These are phyloP conservation scores for Russula dissimulans DNA, from an alignment of 768 basidiomycete species.

Conservation along the genomic window DNA sequence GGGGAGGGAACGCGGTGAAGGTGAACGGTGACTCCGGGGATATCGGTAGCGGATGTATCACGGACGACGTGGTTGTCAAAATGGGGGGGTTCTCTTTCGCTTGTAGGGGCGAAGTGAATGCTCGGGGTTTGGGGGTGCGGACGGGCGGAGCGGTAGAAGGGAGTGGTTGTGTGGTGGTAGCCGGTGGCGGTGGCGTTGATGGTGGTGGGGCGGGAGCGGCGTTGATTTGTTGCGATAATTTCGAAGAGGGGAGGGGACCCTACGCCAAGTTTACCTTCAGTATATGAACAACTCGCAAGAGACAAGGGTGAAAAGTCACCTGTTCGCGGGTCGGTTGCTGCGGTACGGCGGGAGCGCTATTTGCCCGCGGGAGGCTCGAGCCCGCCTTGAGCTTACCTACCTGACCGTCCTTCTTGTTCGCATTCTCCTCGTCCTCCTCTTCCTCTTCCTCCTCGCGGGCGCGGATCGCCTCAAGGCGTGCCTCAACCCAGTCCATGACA, in stretches of 20 bases:
- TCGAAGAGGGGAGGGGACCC: constrained; percentile 30
- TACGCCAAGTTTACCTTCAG: constrained; percentile 18
- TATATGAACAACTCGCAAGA: neutral
- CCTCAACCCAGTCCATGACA: constrained; percentile 82
- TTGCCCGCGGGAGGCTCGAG: constrained; percentile 19
- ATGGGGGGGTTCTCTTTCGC: constrained; percentile 8
- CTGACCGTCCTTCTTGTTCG: constrained; percentile 27
- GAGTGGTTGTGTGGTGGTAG: constrained; percentile 15
- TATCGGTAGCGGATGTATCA: constrained; percentile 14
- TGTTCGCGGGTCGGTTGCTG: constrained; percentile 11
- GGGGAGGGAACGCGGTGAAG: constrained; percentile 24
- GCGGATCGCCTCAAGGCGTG: constrained; percentile 65
- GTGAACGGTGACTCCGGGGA: constrained; percentile 18
- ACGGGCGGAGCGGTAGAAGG: constrained; percentile 13
- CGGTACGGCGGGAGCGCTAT: constrained; percentile 18
- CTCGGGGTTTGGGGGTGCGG: constrained; percentile 17
- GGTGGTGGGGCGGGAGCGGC: constrained; percentile 12
- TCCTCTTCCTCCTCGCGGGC: constrained; percentile 73
- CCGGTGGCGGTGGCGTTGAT: constrained; percentile 25
- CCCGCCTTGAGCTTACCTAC: constrained; percentile 22
- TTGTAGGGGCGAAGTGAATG: constrained; percentile 13
- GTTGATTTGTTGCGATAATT: constrained; percentile 19
- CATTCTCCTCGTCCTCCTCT: constrained; percentile 68
- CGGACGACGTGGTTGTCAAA: constrained; percentile 1
- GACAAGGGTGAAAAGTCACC: constrained; percentile 14